Evolutionary conservation across 306 rosid genomes (phyloP).

Genomic region (Betula pendula): DNA sequence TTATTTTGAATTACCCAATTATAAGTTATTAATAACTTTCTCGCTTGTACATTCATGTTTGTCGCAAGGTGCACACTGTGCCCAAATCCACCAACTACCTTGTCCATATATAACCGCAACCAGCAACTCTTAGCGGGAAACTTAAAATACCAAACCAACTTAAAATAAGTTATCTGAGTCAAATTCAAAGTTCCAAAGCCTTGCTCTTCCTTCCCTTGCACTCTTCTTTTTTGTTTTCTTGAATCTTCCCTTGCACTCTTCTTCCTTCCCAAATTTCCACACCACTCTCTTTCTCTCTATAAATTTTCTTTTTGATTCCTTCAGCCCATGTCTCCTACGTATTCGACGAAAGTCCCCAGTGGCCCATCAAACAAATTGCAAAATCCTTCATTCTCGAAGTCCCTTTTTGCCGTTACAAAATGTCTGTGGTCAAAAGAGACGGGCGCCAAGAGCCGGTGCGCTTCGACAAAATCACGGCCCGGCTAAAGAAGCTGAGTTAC

Average conservation of each 20-base stretch:
- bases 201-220: background rate
- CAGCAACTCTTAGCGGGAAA: background rate
- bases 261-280: background rate
- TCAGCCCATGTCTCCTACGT: conserved; percentile 23
- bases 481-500: conserved; percentile 87
- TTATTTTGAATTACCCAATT: too few species aligned
- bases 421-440: conserved; percentile 86
- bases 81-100: too few species aligned
- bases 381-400: background rate
- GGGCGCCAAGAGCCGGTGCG: conserved; percentile 81
- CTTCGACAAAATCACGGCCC: conserved; percentile 88
- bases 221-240: background rate
- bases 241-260: background rate
- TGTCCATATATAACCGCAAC: too few species aligned
- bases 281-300: background rate
- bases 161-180: too few species aligned
- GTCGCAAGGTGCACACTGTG: too few species aligned
- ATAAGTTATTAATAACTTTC: too few species aligned
- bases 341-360: conserved; percentile 49
- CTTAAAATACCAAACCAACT: background rate
- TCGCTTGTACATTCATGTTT: too few species aligned
- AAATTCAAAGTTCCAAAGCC: background rate
- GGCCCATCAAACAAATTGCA: background rate
- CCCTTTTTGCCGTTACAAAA: background rate
- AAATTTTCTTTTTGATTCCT: background rate